Percentiles rank a stretch among this genome's conserved stretches.
These are phyloP conservation scores for Pisolithus tinctorius DNA, from an alignment of 768 basidiomycete species.

Conservation along the genomic window DNA sequence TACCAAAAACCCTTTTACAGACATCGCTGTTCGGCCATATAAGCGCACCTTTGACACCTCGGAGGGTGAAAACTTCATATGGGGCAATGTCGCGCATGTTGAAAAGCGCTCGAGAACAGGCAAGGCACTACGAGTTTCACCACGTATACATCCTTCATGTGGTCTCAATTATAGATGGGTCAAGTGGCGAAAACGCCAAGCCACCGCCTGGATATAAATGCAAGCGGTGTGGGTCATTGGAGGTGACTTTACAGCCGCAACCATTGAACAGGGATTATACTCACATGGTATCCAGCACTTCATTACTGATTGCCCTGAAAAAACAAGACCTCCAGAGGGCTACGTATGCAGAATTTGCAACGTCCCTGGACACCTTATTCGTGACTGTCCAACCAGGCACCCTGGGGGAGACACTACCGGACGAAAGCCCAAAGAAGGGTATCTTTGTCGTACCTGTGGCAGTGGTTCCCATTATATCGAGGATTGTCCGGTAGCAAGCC, in stretches of 20 bases:
- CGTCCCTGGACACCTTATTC: slow-evolving; percentile 80
- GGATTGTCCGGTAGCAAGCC: slow-evolving; percentile 74
- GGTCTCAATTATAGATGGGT: slow-evolving; percentile 6
- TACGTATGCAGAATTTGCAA: slow-evolving; percentile 87
- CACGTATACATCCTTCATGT: background rate
- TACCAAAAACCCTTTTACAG: slow-evolving; percentile 66
- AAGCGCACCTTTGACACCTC: slow-evolving; percentile 51
- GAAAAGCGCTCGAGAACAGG: slow-evolving; percentile 53
- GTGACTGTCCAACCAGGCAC: slow-evolving; percentile 80
- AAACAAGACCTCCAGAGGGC: slow-evolving; percentile 69
- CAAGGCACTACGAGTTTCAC: slow-evolving; percentile 21
- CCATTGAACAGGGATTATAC: background rate
- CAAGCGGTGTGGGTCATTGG: slow-evolving; percentile 66
- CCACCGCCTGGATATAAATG: slow-evolving; percentile 74
- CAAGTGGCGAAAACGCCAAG: slow-evolving; percentile 41
- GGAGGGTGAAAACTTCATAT: slow-evolving; percentile 60
- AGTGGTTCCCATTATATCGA: slow-evolving; percentile 81
- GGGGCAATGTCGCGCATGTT: slow-evolving; percentile 53
- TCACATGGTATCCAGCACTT: slow-evolving; percentile 48
- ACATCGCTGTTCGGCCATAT: slow-evolving; percentile 26
- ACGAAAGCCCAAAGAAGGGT: slow-evolving; percentile 75
- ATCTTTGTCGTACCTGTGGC: slow-evolving; percentile 88
- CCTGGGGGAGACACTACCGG: slow-evolving; percentile 79
- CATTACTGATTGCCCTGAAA: slow-evolving; percentile 69
- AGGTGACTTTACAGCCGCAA: slow-evolving; percentile 36